These are phyloP conservation scores for Hawksworthiomyces lignivorus DNA, from an alignment of 2,329 filamentous ascomycete species.

Conservation along the genomic window DNA sequence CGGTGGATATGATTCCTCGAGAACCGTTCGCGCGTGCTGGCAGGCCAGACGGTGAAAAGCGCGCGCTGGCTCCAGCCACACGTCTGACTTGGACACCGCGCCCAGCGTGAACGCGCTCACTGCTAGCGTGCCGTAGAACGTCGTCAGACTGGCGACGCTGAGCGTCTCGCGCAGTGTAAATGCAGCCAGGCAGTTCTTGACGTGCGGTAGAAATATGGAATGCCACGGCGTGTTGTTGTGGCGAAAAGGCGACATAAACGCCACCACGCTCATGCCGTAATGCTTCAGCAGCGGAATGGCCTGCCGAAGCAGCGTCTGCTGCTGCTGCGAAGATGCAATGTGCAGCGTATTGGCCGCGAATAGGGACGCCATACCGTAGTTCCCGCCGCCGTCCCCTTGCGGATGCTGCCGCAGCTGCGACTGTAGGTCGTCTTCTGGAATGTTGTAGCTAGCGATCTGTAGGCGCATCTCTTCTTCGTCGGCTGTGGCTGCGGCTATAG, in stretches of 20 bases:
- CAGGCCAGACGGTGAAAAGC: conserved; percentile 22
- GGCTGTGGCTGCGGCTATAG: no score
- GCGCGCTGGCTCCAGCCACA: conserved; percentile 24
- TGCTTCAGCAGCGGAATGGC: conserved; percentile 30
- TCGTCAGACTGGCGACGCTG: conserved; percentile 27
- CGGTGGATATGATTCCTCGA: conserved; percentile 21
- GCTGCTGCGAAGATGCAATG: neutral
- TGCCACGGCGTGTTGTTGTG: conserved; percentile 34
- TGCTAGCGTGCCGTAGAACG: conserved; percentile 29
- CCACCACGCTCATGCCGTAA: conserved; percentile 28
- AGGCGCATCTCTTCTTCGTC: no score
- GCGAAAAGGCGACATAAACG: conserved; percentile 27
- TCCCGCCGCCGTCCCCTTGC: no score
- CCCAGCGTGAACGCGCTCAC: conserved; percentile 31
- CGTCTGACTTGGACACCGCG: conserved; percentile 19
- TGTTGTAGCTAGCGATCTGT: no score
- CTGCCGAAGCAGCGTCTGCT: conserved; percentile 19
- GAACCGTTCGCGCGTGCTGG: conserved; percentile 21
- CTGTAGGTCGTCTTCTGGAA: no score
- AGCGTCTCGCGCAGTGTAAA: conserved; percentile 27
- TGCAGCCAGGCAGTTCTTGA: conserved; percentile 27
- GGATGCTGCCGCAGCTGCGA: no score
- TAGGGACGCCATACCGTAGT: no score
- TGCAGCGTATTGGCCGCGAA: no score
- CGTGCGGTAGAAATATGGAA: conserved; percentile 29